phyloP scores from a whole-genome alignment of 2,329 filamentous ascomycete species.

The Aaosphaeria pasadenensis region DNA sequence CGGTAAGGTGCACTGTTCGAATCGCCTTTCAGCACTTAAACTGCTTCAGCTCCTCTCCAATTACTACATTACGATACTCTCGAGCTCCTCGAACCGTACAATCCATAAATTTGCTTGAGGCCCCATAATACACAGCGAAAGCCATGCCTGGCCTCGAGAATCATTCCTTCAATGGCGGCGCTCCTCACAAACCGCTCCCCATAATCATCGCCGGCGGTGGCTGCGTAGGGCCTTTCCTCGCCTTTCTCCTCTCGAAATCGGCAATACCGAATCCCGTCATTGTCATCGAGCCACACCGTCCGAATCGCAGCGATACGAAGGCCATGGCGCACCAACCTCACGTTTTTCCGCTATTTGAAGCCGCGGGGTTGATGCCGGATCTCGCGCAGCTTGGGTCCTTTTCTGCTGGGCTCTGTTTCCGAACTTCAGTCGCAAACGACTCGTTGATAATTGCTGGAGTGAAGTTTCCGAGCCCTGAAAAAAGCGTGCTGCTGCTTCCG shows the following conservation, averaged over 20 bases:
- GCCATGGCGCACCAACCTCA: constrained; percentile 44
- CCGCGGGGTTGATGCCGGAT: constrained; percentile 35
- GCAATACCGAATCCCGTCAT: constrained; percentile 32
- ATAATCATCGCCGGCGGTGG: constrained; percentile 41
- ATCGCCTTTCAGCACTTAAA: no score
- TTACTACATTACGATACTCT: not conserved
- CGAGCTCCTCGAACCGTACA: not conserved
- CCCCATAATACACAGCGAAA: not conserved
- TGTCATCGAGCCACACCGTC: constrained; percentile 25
- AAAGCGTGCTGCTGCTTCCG: constrained; percentile 23
- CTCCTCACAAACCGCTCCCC: constrained; percentile 8
- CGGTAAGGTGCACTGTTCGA: no score
- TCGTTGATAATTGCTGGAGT: constrained; percentile 26
- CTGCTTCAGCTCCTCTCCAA: not conserved
- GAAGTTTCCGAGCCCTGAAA: constrained; percentile 19
- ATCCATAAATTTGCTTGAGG: not conserved
- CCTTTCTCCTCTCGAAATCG: constrained; percentile 36
- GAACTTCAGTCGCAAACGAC: constrained; percentile 18
- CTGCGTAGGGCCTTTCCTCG: constrained; percentile 41
- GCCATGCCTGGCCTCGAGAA: not conserved
- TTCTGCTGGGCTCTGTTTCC: constrained; percentile 25
- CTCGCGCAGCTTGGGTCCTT: constrained; percentile 25
- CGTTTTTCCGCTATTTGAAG: constrained; percentile 38
- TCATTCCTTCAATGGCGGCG: not conserved
- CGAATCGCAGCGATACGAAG: constrained; percentile 31